These are phyloP conservation scores for Pezicula carpinea DNA, from an alignment of 2,329 filamentous ascomycete species.

Conservation along the genomic window DNA sequence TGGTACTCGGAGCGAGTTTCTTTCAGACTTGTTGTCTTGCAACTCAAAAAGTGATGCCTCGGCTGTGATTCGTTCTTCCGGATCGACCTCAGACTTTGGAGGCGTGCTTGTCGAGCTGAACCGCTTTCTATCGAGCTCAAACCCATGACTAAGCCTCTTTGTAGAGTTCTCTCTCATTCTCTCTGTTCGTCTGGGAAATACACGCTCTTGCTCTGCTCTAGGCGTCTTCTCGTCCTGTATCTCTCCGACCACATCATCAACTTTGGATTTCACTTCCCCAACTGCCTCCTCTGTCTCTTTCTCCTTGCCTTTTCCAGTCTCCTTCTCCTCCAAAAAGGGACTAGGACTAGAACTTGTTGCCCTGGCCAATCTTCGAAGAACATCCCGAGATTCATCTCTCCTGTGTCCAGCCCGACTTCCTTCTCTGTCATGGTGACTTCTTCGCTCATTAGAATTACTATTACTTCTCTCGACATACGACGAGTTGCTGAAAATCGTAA, in stretches of 20 bases:
- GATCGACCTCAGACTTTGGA: conserved; percentile 20
- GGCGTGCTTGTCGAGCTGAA: conserved; percentile 11
- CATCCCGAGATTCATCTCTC: conserved; percentile 10
- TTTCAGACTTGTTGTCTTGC: conserved; percentile 21
- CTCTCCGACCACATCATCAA: neutral
- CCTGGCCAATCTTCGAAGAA: conserved; percentile 12
- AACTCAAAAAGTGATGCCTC: conserved; percentile 23
- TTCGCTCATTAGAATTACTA: neutral
- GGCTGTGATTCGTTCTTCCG: conserved; percentile 21
- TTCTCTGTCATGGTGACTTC: neutral
- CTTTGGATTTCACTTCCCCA: too few species aligned
- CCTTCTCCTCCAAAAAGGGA: neutral
- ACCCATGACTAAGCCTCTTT: conserved; percentile 7
- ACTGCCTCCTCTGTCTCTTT: neutral
- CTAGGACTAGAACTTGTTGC: conserved; percentile 10
- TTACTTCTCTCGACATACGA: conserved; percentile 5
- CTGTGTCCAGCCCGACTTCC: neutral
- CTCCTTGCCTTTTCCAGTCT: neutral
- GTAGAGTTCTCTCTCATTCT: neutral
- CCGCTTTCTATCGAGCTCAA: conserved; percentile 10
- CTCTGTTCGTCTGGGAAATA: neutral
- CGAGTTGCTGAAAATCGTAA: conserved; percentile 14
- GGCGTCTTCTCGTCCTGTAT: neutral
- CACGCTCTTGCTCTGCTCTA: neutral
- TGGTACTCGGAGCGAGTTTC: conserved; percentile 13